Conservation (phyloP, 2,329 filamentous ascomycete genomes). For the Pestalotiopsis sp. region DNA sequence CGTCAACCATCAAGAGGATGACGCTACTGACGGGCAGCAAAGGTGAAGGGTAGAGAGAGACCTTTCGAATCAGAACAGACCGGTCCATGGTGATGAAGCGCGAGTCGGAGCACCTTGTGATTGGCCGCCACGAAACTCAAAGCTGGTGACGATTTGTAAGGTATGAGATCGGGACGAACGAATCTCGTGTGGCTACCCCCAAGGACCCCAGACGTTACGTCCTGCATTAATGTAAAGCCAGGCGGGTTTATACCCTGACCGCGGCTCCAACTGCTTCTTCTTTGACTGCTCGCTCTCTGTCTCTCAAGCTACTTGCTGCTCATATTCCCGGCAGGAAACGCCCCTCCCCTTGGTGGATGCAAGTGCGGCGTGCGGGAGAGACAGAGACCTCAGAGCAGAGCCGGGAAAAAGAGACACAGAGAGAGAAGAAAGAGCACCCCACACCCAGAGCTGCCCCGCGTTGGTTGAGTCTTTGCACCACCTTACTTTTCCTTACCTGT, state of each 20-base stretch:
- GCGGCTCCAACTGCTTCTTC: neutral
- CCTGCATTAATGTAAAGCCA: constrained; percentile 12
- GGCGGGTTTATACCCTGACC: neutral
- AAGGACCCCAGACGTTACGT: constrained; percentile 14
- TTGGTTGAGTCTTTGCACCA: neutral
- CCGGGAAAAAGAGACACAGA: neutral
- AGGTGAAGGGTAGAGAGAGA: neutral
- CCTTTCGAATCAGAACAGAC: neutral
- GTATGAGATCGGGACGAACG: neutral
- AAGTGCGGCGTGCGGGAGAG: neutral
- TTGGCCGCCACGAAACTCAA: constrained; percentile 13
- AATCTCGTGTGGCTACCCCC: constrained; percentile 1
- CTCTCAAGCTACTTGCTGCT: neutral
- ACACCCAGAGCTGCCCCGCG: neutral
- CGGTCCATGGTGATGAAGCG: neutral
- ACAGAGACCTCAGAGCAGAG: neutral
- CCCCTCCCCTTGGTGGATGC: neutral
- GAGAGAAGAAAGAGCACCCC: neutral
- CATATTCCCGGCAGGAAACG: neutral
- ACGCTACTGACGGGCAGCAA: neutral
- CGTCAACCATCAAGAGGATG: neutral
- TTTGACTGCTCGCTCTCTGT: neutral
- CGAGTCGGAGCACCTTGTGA: constrained; percentile 8
- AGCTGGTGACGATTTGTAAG: constrained; percentile 7
- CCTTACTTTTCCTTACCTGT: neutral